Conservation (phyloP, 2,329 filamentous ascomycete species). For the Xylaria sp. region DNA sequence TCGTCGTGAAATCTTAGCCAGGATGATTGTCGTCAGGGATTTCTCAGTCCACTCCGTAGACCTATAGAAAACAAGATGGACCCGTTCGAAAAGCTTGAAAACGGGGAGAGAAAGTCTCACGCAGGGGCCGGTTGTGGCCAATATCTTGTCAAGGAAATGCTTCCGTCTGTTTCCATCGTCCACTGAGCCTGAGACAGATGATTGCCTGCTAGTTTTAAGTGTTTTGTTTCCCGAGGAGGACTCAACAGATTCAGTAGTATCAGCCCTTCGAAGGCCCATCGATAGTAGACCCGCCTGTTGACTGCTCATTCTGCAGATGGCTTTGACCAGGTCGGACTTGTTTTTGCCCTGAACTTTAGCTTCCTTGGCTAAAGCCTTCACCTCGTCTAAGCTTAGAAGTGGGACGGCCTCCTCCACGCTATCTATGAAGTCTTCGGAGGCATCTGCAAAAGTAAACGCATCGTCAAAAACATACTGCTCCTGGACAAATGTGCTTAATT, state of each 20-base stretch:
- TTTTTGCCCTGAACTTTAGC: slow-evolving; percentile 86
- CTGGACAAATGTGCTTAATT: slow-evolving; percentile 43
- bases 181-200: slow-evolving; percentile 37
- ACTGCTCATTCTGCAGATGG: slow-evolving; percentile 75
- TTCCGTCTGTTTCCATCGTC: slow-evolving; percentile 67
- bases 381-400: slow-evolving; percentile 83
- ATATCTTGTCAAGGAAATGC: slow-evolving; percentile 79
- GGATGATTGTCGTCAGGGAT: slow-evolving; percentile 90
- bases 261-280: slow-evolving; percentile 67
- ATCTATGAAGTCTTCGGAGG: slow-evolving; percentile 73
- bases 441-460: slow-evolving; percentile 79
- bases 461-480: slow-evolving; percentile 55
- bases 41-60: slow-evolving; percentile 98
- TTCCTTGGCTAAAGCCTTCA: slow-evolving; percentile 84
- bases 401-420: slow-evolving; percentile 83
- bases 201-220: slow-evolving; percentile 45
- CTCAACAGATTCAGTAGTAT: slow-evolving; percentile 60
- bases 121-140: slow-evolving; percentile 79
- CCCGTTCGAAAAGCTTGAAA: slow-evolving; percentile 86
- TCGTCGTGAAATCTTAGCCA: slow-evolving; percentile 84
- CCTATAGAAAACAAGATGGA: slow-evolving; percentile 94
- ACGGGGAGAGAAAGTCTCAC: slow-evolving; percentile 76
- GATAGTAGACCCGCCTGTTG: slow-evolving; percentile 78
- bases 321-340: slow-evolving; percentile 78
- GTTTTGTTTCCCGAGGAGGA: slow-evolving; percentile 54